Evolutionary conservation across 768 basidiomycete genomes (phyloP), one percentile per base, ranked within the genome.

Genomic region (Russula dissimulans): DNA sequence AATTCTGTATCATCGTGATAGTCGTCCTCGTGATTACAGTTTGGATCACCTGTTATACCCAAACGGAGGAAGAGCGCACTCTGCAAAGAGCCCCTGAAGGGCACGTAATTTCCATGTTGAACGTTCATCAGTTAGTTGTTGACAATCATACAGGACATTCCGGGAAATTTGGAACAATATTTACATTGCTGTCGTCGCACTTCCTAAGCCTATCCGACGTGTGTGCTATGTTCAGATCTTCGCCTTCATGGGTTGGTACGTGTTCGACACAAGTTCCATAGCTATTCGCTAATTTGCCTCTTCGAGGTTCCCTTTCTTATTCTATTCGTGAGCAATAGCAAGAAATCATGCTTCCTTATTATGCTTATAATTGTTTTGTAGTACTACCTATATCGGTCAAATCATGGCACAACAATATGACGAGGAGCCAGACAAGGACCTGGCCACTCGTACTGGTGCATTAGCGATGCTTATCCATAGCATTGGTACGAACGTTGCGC

Each of bases 191-290:
- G 76, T 91, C 10, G 69, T 81, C 45, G 84, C 83, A 50, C 80
- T 97, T 47, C 95, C 95, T 0, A 83, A 81, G 64, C 87, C 92
- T 12, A 86, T 97, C 46, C 83, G 85, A 52, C 81, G 90, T 31
- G 95, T 97, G 11, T 97, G 95, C 70, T 85, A 87, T 68, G 94
- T 97, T 3, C 95, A 97, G 69, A 73, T 97, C 17, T 95, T 91
- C 69, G 94, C 95, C 2, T 97, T 95, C 71, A 95, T 95, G 91
- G 93, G 91, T 65, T 97, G 95, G 91, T 87, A 66, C 32, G 83
- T 74, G 12, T 46, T 12, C 12, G 47, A 50, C 17, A 31, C 41
- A 22, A 14, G 44, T 50, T 46, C 26, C 10, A 32, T 29, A 22
- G 6, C 11, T 36, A 17, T 36, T 50, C 57, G 44, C 43, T 67